A percentile compares a stretch with the other conserved stretches of the same genome.
Conservation (phyloP, 2,329 filamentous ascomycete genomes). For the Penicillium brasilianum region DNA sequence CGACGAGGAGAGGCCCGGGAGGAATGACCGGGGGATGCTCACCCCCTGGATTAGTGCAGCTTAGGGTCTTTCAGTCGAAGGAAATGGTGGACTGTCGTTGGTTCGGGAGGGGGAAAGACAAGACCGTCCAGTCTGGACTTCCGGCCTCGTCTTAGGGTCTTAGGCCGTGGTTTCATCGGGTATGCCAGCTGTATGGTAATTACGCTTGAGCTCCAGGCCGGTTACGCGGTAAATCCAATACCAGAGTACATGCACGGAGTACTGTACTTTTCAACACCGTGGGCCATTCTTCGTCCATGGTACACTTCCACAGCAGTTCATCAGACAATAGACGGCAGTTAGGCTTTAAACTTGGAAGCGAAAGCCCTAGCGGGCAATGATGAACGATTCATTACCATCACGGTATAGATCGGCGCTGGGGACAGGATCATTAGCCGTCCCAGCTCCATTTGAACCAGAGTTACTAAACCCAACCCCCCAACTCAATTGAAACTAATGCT, state of each 20-base stretch:
- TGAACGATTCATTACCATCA: neutral
- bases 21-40: neutral
- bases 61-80: neutral
- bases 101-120: neutral
- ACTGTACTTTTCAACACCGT: neutral
- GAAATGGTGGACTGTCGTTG: neutral
- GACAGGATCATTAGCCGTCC: conserved; percentile 23
- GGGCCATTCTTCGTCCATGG: neutral
- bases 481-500: neutral
- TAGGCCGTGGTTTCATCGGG: neutral
- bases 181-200: neutral
- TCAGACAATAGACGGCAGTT: neutral
- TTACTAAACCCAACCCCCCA: neutral
- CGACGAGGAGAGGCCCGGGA: neutral
- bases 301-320: neutral
- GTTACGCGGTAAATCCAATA: neutral
- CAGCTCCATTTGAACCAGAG: neutral
- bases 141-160: neutral
- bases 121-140: neutral
- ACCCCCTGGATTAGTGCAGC: conserved; percentile 2
- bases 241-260: neutral
- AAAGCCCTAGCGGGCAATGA: conserved; percentile 13
- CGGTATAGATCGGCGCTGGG: conserved; percentile 12
- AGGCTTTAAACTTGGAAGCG: conserved; percentile 10
- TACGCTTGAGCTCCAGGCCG: neutral